Evolutionary conservation across 805 yeast genomes (phyloP).

Genomic region (Ogataea wickerhamii): DNA sequence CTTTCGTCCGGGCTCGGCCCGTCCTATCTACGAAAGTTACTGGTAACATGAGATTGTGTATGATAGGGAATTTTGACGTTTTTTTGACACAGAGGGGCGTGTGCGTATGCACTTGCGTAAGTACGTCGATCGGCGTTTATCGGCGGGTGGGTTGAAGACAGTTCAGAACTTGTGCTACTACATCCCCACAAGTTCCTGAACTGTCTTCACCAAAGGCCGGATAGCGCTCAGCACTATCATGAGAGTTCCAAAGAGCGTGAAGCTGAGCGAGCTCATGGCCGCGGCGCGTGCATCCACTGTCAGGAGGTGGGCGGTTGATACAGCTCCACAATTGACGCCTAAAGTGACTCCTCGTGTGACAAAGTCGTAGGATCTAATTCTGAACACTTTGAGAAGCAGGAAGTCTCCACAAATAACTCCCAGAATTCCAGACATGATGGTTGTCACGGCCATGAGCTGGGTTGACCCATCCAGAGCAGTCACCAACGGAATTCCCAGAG

Average conservation of each 20-base stretch:
- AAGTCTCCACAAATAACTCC: conserved; percentile 69
- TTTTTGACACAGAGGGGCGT: no score
- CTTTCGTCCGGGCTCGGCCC: neutral
- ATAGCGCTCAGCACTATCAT: conserved; percentile 70
- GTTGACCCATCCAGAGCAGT: conserved; percentile 64
- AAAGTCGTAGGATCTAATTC: conserved; percentile 59
- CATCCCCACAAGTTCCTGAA: conserved; percentile 46
- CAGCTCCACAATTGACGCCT: conserved; percentile 79
- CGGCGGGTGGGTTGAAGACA: no score
- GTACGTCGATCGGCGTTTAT: no score
- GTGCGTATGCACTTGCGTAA: no score
- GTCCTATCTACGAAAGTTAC: no score
- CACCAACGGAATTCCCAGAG: conserved; percentile 73
- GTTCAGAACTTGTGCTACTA: no score
- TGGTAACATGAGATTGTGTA: no score
- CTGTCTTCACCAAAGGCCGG: conserved; percentile 45
- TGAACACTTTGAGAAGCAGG: conserved; percentile 38
- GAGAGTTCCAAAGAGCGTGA: conserved; percentile 67
- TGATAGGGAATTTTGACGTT: no score
- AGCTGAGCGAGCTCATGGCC: conserved; percentile 68
- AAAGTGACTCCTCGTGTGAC: conserved; percentile 73
- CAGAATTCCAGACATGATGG: conserved; percentile 70
- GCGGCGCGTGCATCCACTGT: conserved; percentile 76
- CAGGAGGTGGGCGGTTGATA: conserved; percentile 72
- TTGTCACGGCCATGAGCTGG: conserved; percentile 73